A percentile compares a stretch with the other conserved stretches of the same genome.
Evolutionary conservation across 306 rosid species (phyloP).

Genomic region (Clitoria ternatea): DNA sequence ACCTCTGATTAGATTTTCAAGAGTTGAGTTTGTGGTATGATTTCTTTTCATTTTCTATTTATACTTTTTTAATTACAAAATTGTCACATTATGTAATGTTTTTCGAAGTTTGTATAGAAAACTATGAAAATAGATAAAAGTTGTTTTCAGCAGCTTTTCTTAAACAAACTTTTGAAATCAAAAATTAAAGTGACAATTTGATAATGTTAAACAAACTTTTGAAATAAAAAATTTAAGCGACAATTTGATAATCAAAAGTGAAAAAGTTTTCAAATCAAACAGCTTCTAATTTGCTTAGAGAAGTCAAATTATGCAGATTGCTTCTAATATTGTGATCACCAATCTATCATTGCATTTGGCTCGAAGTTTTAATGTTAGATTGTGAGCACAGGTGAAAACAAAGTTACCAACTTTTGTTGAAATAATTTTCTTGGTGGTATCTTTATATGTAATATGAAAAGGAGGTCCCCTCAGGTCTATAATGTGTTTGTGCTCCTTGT

Average conservation of each 20-base stretch:
- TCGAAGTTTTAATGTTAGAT: constrained; percentile 9
- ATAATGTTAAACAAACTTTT: too few species aligned
- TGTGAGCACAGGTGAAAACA: constrained; percentile 28
- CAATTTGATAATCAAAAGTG: too few species aligned
- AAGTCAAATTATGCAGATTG: constrained; percentile 5
- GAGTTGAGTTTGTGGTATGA: constrained; percentile 8
- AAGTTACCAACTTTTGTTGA: constrained; percentile 10
- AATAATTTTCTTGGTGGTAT: not conserved
- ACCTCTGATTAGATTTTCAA: not conserved
- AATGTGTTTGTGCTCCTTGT: constrained; percentile 20
- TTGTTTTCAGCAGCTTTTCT: too few species aligned
- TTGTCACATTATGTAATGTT: too few species aligned
- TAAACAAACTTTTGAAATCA: too few species aligned
- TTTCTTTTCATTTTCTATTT: too few species aligned
- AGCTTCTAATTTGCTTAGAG: not conserved
- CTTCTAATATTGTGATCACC: not conserved
- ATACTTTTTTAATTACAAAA: too few species aligned
- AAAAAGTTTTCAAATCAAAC: too few species aligned
- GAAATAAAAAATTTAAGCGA: too few species aligned
- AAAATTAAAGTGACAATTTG: too few species aligned
- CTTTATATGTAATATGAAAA: constrained; percentile 15
- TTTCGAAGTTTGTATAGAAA: too few species aligned
- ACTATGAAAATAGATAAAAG: too few species aligned
- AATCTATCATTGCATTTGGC: constrained; percentile 20
- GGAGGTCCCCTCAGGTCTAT: constrained; percentile 31